These are phyloP conservation scores for Solanum sitiens DNA, from an alignment of 257 asterid species.

Conservation along the genomic window DNA sequence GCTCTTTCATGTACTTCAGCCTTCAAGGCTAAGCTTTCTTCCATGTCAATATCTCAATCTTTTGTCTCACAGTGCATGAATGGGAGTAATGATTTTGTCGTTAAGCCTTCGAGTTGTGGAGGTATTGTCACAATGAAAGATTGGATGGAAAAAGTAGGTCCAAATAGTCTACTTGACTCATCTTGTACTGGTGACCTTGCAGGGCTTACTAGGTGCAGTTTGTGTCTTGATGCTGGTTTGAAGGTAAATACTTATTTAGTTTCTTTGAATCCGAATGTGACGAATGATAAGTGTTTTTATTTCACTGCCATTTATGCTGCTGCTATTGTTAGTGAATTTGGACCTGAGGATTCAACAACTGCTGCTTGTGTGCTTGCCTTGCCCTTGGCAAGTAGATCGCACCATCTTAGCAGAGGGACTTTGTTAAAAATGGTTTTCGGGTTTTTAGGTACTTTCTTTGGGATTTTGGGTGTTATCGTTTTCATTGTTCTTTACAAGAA, in stretches of 20 bases:
- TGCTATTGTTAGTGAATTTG: constrained; percentile 36
- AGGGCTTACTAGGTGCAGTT: constrained; percentile 32
- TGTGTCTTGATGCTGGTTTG: constrained; percentile 48
- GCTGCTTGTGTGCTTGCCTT: constrained; percentile 43
- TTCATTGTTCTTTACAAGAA: constrained; percentile 14
- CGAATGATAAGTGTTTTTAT: constrained; percentile 29
- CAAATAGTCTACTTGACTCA: constrained; percentile 21
- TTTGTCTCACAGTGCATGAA: constrained; percentile 28
- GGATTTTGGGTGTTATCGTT: constrained; percentile 7
- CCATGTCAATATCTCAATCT: constrained; percentile 9
- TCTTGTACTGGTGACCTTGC: constrained; percentile 42
- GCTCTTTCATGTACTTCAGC: constrained; percentile 32
- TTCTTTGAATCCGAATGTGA: constrained; percentile 29
- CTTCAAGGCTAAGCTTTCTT: constrained; percentile 12
- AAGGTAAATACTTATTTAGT: constrained; percentile 29
- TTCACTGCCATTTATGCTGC: constrained; percentile 44
- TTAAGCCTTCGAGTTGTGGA: constrained; percentile 27
- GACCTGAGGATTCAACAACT: constrained; percentile 34
- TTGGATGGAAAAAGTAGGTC: constrained; percentile 20
- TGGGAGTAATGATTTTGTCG: constrained; percentile 25
- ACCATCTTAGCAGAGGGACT: not conserved
- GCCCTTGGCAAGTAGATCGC: constrained; percentile 12
- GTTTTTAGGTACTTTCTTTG: constrained; percentile 24
- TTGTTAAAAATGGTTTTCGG: constrained; percentile 20
- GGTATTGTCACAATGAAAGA: constrained; percentile 29